Conservation (phyloP, 768 basidiomycete species). For the Porphyrellus cyaneotinctus region DNA sequence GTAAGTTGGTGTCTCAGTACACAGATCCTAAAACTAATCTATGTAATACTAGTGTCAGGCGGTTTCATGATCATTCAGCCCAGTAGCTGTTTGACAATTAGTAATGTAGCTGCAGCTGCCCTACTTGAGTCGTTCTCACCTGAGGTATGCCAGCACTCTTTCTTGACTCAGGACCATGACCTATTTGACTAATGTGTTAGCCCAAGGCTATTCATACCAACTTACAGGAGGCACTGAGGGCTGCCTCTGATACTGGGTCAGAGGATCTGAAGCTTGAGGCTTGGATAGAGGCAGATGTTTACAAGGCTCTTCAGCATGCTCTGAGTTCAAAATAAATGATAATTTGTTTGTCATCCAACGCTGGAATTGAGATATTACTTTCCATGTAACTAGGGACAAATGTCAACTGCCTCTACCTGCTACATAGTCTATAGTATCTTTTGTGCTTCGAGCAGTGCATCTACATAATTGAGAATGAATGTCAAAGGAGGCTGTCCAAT, state of each 20-base stretch:
- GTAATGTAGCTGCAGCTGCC: conserved; percentile 95
- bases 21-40: no score
- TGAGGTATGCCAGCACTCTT: conserved; percentile 60
- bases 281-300: conserved; percentile 89
- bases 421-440: no score
- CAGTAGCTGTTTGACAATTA: conserved; percentile 94
- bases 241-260: conserved; percentile 75
- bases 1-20: no score
- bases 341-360: no score
- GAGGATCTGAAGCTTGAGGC: conserved; percentile 95
- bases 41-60: conserved; percentile 64
- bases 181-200: conserved; percentile 4
- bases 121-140: conserved; percentile 85
- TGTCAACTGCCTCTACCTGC: no score
- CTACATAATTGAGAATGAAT: no score
- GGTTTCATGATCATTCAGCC: conserved; percentile 98
- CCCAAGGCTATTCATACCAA: conserved; percentile 83
- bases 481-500: no score
- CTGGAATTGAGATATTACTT: no score
- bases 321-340: conserved; percentile 48
- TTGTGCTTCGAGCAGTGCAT: no score
- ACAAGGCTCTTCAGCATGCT: no score
- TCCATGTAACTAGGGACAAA: no score
- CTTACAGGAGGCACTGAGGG: conserved; percentile 83
- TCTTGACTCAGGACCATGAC: conserved; percentile 1